These are phyloP conservation scores for Aspergillus proliferans DNA, from an alignment of 2,329 filamentous ascomycete genomes.

Conservation along the genomic window DNA sequence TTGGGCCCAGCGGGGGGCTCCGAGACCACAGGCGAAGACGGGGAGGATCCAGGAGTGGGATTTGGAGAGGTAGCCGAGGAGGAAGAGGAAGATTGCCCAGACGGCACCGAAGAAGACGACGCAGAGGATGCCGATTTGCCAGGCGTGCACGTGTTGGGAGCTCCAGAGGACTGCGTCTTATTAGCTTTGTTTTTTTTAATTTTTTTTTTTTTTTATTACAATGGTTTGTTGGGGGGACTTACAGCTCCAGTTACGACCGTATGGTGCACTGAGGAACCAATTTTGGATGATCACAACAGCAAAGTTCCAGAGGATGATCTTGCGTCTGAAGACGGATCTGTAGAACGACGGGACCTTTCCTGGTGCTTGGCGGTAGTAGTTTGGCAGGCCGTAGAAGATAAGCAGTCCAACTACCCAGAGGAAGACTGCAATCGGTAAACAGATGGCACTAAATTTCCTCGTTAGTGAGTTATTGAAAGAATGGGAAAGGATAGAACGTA, in stretches of 20 bases:
- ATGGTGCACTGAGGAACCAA: slow-evolving; percentile 60
- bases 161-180: slow-evolving; percentile 47
- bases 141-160: slow-evolving; percentile 50
- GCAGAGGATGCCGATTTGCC: slow-evolving; percentile 51
- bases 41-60: slow-evolving; percentile 62
- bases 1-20: slow-evolving; percentile 61
- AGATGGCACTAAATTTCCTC: slow-evolving; percentile 40
- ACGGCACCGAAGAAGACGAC: slow-evolving; percentile 47
- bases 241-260: slow-evolving; percentile 62
- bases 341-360: slow-evolving; percentile 62
- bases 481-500: slow-evolving; percentile 13
- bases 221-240: slow-evolving; percentile 9
- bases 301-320: slow-evolving; percentile 63
- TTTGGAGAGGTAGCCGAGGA: slow-evolving; percentile 53
- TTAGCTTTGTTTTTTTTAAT: background rate
- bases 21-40: slow-evolving; percentile 61
- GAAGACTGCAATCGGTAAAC: slow-evolving; percentile 52
- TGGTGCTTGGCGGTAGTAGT: slow-evolving; percentile 60
- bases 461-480: slow-evolving; percentile 10
- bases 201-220: background rate
- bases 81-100: slow-evolving; percentile 43
- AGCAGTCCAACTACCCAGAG: slow-evolving; percentile 52
- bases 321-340: slow-evolving; percentile 54
- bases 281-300: slow-evolving; percentile 59
- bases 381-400: slow-evolving; percentile 57